phyloP scores from a whole-genome alignment of 23 red algal genomes.

The Cyanidioschyzon merolae region DNA sequence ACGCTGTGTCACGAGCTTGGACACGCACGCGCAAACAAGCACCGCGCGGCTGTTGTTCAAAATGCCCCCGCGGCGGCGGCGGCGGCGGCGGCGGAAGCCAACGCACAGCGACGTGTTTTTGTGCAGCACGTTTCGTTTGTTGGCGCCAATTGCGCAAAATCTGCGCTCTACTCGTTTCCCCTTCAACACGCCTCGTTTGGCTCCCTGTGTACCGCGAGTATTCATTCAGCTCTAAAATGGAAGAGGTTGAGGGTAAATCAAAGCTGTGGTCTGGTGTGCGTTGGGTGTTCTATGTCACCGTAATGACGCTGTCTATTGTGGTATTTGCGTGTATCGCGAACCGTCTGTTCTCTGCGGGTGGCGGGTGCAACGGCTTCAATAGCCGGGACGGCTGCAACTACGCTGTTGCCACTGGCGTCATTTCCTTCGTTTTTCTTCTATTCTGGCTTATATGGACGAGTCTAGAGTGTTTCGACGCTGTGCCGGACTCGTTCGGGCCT shows the following conservation, averaged over 20 bases:
- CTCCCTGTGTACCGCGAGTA: too few relatives aligned
- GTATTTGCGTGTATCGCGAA: constrained; percentile 8
- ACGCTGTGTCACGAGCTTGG: too few relatives aligned
- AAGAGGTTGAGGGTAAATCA: neutral
- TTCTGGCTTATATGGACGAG: constrained; percentile 6
- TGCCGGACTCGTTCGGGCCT: neutral
- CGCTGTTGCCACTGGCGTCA: neutral
- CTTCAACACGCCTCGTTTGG: too few relatives aligned
- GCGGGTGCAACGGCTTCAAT: neutral
- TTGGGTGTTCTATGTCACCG: neutral
- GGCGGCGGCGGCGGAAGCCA: too few relatives aligned
- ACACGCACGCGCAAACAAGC: too few relatives aligned
- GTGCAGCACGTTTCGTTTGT: too few relatives aligned
- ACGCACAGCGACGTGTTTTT: too few relatives aligned
- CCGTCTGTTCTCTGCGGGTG: neutral
- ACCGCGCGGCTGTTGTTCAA: too few relatives aligned
- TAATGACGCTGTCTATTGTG: constrained; percentile 17
- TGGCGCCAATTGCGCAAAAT: too few relatives aligned
- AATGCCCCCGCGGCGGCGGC: too few relatives aligned
- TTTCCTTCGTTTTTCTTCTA: neutral
- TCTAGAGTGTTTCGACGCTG: neutral
- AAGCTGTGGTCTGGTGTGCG: neutral
- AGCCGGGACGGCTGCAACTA: neutral
- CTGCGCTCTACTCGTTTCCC: too few relatives aligned
- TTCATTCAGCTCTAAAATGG: neutral